A percentile compares a stretch with the other conserved stretches of the same genome.
These are phyloP conservation scores for Houttuynia cordata DNA, from an alignment of 164 flowering plant species.

Conservation along the genomic window DNA sequence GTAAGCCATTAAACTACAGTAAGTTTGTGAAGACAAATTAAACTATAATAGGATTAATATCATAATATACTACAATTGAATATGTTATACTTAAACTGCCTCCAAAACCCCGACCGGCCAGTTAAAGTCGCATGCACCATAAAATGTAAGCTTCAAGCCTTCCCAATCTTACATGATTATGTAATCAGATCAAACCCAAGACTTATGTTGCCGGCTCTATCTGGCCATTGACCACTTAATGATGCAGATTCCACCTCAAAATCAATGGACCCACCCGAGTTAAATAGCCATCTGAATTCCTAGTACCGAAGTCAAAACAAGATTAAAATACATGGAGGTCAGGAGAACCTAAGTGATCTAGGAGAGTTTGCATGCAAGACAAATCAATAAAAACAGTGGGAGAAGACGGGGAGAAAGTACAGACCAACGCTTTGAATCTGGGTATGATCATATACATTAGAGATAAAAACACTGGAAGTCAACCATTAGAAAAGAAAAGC, in stretches of 20 bases:
- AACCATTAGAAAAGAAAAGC: background rate
- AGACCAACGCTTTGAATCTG: background rate
- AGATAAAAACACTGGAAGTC: background rate
- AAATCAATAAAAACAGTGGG: conserved; percentile 12
- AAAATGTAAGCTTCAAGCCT: too few relatives aligned
- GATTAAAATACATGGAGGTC: background rate
- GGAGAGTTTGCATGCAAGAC: conserved; percentile 1
- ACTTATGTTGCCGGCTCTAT: background rate
- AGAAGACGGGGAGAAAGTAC: conserved; percentile 9
- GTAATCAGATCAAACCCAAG: too few relatives aligned
- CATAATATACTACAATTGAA: too few relatives aligned
- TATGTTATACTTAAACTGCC: too few relatives aligned
- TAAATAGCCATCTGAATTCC: background rate
- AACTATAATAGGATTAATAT: too few relatives aligned
- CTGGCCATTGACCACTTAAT: background rate
- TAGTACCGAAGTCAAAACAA: background rate
- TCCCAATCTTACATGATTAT: too few relatives aligned
- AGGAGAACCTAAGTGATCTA: background rate
- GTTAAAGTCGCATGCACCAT: too few relatives aligned
- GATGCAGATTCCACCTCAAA: background rate
- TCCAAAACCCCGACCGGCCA: too few relatives aligned
- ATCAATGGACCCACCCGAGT: background rate
- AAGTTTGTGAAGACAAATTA: too few relatives aligned
- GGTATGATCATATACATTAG: background rate
- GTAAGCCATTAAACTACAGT: background rate